These are phyloP conservation scores for Tetracladium marchalianum DNA, from an alignment of 495 filamentous ascomycete genomes.

Conservation along the genomic window DNA sequence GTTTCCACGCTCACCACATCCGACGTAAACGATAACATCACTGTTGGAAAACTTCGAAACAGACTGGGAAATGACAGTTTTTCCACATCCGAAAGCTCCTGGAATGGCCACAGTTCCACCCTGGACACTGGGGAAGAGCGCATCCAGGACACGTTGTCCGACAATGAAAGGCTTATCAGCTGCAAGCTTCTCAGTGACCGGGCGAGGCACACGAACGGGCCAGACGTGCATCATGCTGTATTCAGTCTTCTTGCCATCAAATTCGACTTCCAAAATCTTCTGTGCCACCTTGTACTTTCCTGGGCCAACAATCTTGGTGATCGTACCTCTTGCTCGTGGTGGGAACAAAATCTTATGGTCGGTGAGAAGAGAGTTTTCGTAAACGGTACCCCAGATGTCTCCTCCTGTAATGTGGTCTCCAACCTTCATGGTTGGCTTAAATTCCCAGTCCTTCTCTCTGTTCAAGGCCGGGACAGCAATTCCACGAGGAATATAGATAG, in stretches of 20 bases:
- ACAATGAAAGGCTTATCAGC: conserved; percentile 87
- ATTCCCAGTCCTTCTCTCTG: conserved; percentile 89
- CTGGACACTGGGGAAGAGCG: conserved; percentile 95
- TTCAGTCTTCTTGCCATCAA: conserved; percentile 88
- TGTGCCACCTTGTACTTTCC: conserved; percentile 91
- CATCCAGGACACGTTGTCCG: conserved; percentile 91
- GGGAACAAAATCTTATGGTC: conserved; percentile 96
- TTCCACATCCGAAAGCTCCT: conserved; percentile 96
- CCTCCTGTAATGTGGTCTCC: conserved; percentile 96
- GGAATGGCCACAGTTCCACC: conserved; percentile 97
- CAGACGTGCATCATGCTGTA: conserved; percentile 97
- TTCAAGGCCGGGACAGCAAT: conserved; percentile 82
- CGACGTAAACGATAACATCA: conserved; percentile 98
- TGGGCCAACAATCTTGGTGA: conserved; percentile 78
- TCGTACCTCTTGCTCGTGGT: conserved; percentile 79
- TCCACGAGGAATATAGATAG: conserved; percentile 96
- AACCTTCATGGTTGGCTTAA: conserved; percentile 80
- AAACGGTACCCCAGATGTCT: conserved; percentile 87
- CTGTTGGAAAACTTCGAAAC: conserved; percentile 99
- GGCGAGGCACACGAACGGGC: conserved; percentile 96
- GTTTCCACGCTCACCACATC: conserved; percentile 96
- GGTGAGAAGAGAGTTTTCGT: conserved; percentile 90
- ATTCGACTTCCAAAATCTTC: conserved; percentile 93
- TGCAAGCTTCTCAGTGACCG: conserved; percentile 79
- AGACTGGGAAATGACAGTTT: conserved; percentile 97